Conservation (phyloP, 2,329 filamentous ascomycete genomes). For the Dactylellina leptospora region DNA sequence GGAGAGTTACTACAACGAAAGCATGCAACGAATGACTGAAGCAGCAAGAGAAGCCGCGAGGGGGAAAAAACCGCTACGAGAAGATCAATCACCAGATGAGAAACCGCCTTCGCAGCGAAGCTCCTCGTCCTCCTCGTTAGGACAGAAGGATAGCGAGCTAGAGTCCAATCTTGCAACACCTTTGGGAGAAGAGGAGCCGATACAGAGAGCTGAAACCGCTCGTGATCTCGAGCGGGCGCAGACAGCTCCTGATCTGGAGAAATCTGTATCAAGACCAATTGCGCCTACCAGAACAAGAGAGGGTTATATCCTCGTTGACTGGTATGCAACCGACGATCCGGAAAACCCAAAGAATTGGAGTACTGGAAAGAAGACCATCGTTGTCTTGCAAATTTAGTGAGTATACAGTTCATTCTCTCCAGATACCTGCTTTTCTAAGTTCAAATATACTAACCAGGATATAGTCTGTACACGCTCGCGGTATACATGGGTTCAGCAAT, state of each 20-base stretch:
- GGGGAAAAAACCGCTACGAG: slow-evolving; percentile 25
- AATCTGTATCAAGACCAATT: slow-evolving; percentile 64
- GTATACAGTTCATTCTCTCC: background rate
- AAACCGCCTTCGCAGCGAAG: slow-evolving; percentile 47
- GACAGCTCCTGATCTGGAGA: slow-evolving; percentile 61
- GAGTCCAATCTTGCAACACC: slow-evolving; percentile 53
- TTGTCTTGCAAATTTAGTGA: slow-evolving; percentile 60
- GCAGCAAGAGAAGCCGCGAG: slow-evolving; percentile 15
- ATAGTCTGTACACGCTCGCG: slow-evolving; percentile 66
- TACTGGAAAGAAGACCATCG: slow-evolving; percentile 61
- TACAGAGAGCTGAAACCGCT: slow-evolving; percentile 58
- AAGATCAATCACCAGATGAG: slow-evolving; percentile 26
- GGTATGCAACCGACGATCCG: slow-evolving; percentile 67
- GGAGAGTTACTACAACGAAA: slow-evolving; percentile 30
- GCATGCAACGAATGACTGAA: slow-evolving; percentile 48
- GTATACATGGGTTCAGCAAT: slow-evolving; percentile 67
- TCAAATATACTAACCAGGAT: background rate
- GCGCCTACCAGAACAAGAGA: slow-evolving; percentile 65
- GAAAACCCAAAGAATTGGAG: slow-evolving; percentile 69
- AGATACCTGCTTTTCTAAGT: background rate
- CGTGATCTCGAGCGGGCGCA: slow-evolving; percentile 60
- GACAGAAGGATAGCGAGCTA: background rate
- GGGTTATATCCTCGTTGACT: slow-evolving; percentile 66
- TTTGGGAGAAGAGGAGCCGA: slow-evolving; percentile 17
- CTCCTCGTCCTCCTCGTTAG: slow-evolving; percentile 24